Evolutionary conservation across 148 eudicot genomes (phyloP).

Genomic region (Cornus suecica): DNA sequence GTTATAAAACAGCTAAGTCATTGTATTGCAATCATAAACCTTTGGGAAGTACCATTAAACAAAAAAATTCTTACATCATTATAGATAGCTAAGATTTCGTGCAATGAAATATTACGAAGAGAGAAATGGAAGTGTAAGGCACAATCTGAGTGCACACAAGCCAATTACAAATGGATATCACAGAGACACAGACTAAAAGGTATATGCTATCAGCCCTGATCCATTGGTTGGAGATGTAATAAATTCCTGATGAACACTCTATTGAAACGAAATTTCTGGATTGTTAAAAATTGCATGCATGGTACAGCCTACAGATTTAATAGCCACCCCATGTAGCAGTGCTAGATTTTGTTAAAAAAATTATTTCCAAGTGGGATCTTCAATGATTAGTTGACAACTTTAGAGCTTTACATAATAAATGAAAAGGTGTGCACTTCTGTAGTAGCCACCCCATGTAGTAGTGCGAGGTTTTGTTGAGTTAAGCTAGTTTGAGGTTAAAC

Average conservation of each 20-base stretch:
- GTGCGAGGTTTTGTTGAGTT: not conserved
- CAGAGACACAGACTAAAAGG: too few relatives aligned
- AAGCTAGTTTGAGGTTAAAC: not conserved
- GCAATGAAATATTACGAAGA: too few relatives aligned
- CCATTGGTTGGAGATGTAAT: not conserved
- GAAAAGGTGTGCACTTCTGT: too few relatives aligned
- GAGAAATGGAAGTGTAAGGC: not conserved
- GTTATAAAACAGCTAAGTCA: not conserved
- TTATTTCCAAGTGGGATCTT: too few relatives aligned
- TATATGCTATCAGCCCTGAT: not conserved
- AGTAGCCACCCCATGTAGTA: too few relatives aligned
- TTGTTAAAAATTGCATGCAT: not conserved
- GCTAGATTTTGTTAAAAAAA: too few relatives aligned
- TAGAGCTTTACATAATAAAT: too few relatives aligned
- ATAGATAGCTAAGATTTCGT: not conserved
- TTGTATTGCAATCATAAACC: slow-evolving; percentile 1
- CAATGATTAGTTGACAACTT: too few relatives aligned
- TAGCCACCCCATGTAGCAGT: too few relatives aligned
- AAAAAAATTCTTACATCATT: not conserved
- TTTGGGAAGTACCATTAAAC: not conserved
- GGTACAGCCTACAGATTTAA: not conserved
- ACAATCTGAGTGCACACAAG: not conserved
- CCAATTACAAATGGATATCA: not conserved
- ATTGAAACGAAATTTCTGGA: not conserved
- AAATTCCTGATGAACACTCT: not conserved